phyloP scores from a whole-genome alignment of 208 protist species.

The Trypanosoma cruzi region DNA sequence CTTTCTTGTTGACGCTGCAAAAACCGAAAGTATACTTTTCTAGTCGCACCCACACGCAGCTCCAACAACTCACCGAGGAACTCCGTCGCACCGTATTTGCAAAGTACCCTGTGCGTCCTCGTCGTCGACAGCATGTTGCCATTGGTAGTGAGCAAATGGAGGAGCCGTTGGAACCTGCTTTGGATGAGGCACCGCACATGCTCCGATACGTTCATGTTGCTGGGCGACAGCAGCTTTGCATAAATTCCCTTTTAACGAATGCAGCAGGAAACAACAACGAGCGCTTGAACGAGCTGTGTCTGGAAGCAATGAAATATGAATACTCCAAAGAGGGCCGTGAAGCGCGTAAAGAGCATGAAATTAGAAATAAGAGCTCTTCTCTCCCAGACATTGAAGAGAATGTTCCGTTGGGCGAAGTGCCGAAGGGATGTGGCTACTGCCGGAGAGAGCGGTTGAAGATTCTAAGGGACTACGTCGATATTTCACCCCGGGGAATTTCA shows the following conservation, averaged over 20 bases:
- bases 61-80: constrained; percentile 94
- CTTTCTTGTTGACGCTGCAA: constrained; percentile 29
- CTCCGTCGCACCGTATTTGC: constrained; percentile 85
- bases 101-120: constrained; percentile 31
- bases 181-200: constrained; percentile 16
- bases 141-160: not conserved
- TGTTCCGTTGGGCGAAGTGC: not conserved
- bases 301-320: constrained; percentile 87
- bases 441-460: constrained; percentile 24
- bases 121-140: not conserved
- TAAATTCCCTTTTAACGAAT: constrained; percentile 69
- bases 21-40: constrained; percentile 93
- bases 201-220: constrained; percentile 87
- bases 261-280: constrained; percentile 30
- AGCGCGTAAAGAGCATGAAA: constrained; percentile 32
- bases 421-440: constrained; percentile 33
- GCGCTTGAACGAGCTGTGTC: constrained; percentile 94
- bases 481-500: constrained; percentile 37
- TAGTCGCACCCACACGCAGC: constrained; percentile 96
- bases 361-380: not conserved
- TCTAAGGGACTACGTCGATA: constrained; percentile 31
- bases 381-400: constrained; percentile 26
- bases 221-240: constrained; percentile 90
- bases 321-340: constrained; percentile 42
- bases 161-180: not conserved